Evolutionary conservation across 1,139 yeast genomes (phyloP), one percentile per base, ranked within the genome.

Genomic region (Yamadazyma membranifaciens): DNA sequence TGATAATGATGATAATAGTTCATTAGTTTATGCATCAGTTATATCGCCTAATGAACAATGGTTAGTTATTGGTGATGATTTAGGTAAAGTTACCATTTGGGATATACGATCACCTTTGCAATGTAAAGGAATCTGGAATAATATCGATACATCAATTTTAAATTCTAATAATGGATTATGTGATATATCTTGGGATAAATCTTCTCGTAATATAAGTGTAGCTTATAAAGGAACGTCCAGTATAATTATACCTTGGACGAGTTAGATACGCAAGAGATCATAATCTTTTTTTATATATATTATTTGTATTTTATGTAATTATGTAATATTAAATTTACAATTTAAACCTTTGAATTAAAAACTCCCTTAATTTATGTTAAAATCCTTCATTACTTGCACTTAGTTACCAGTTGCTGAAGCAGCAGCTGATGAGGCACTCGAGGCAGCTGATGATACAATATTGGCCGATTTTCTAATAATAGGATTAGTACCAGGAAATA

Each of bases 31-130:
- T 42, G 65, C 69, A 14, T 80, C 81, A 2, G 63, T 70, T 2
- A 47, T 82, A 11, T 78, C 86, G 1, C 78, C 80, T 1, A 66
- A 76, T 50, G 61, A 63, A 30, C 57, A 61, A 25, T 70, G 60
- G 52, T 56, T 83, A 30, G 89, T 83, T 0, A 60, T 81, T 2
- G 91, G 86, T 1, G 86, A 83, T 45, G 75, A 78, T 44, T 75
- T 72, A 34, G 89, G 89, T 0, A 67, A 68, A 33, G 65, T 81
- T 10, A 55, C 73, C 2, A 52, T 82, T 2, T 82, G 86, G 84
- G 75, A 75, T 46, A 34, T 54, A 45, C 35, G 14, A 27, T 16
- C 13, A 40, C 9, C 12, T 37, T 44, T 5, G 42, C 36, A 17
- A 4, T 39, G 42, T 29, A 33, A 36, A 46, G 43, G 34, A n/a